A percentile compares a stretch with the other conserved stretches of the same genome.
phyloP scores from a whole-genome alignment of 345 rosid genomes.

The Eutrema japonicum region DNA sequence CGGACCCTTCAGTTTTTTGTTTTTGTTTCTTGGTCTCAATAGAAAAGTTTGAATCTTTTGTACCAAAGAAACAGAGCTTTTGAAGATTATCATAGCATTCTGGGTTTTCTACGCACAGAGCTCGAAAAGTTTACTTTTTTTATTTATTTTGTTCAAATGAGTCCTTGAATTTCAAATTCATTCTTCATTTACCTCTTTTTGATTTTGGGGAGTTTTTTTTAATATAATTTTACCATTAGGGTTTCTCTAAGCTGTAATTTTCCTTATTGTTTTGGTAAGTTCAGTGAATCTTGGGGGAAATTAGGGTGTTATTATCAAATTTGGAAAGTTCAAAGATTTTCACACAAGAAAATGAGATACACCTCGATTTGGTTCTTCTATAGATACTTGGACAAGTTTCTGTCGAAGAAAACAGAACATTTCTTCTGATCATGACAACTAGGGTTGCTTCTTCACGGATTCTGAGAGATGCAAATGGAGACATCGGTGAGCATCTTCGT shows the following conservation, averaged over 20 bases:
- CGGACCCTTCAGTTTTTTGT: constrained; percentile 17
- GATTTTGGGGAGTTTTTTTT: not conserved
- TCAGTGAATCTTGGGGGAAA: constrained; percentile 27
- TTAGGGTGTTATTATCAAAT: constrained; percentile 5
- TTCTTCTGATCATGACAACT: constrained; percentile 64
- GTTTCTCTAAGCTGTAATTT: not conserved
- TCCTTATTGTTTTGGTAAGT: constrained; percentile 30
- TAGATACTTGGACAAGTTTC: constrained; percentile 37
- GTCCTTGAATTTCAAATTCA: not conserved
- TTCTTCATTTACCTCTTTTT: not conserved
- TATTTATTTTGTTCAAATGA: constrained; percentile 5
- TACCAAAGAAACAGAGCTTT: constrained; percentile 32
- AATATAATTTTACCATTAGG: not conserved
- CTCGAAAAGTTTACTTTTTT: not conserved
- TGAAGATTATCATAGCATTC: not conserved
- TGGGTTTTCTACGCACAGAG: constrained; percentile 6
- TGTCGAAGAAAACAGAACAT: constrained; percentile 35
- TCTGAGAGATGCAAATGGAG: constrained; percentile 88
- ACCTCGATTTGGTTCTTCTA: constrained; percentile 46
- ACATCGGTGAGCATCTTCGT: constrained; percentile 89
- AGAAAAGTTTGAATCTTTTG: constrained; percentile 14
- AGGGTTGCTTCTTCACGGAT: constrained; percentile 65
- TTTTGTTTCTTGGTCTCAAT: not conserved
- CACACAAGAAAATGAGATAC: constrained; percentile 50
- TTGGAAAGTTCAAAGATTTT: constrained; percentile 29